Base-by-base conservation (phyloP, 768 basidiomycete species). In the Sistotremastrum niveocremeum region DNA sequence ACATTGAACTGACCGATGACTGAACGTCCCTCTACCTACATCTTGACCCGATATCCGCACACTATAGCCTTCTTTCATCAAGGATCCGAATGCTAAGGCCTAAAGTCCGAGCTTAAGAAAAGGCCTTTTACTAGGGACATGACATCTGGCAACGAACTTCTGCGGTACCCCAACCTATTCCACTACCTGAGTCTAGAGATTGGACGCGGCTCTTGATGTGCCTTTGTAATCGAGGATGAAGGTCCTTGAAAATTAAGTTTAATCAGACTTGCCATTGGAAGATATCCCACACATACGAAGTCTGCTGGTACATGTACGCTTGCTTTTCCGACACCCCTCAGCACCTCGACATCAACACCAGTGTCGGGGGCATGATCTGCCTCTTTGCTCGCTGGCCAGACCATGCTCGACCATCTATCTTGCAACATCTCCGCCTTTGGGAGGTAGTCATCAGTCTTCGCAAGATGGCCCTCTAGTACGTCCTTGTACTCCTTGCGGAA, bases 41-140 rank as follows among this genome's bases (percentile, higher is more conserved):
- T 94, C 91, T 60, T 95, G 91, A 5, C 91, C 91, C 2, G 88
- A 90, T 33, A 95, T 86, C 10, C 90, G 76, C 6, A 95, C 72
- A 56, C 93, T 84, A 51, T 69, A 77, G 1, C 87, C 87, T 44
- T 88, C 82, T 2, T 76, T 63, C 78, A 94, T 75, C 34, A 94
- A 68, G 2, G 86, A 78, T 0, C 91, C 91, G 54, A 91, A 87
- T 0, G 91, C 90, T 60, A 95, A 62, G 0, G 87, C 84, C 84
- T 86, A 46, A 35, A 50, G 12, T 20, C 45, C 9, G 7, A 8
- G n/a, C n/a, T 29, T 30, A 29, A 47, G 30, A 49, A 8, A 20
- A 35, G 7, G 2, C 7, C 40, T 8, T n/a, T 42, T 20, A 10
- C 2, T 6, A 39, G 39, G 12, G 6, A 5, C 29, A 39, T n/a